Base-by-base conservation (phyloP, 208 protist genomes). In the Crithidia acanthocephali region DNA sequence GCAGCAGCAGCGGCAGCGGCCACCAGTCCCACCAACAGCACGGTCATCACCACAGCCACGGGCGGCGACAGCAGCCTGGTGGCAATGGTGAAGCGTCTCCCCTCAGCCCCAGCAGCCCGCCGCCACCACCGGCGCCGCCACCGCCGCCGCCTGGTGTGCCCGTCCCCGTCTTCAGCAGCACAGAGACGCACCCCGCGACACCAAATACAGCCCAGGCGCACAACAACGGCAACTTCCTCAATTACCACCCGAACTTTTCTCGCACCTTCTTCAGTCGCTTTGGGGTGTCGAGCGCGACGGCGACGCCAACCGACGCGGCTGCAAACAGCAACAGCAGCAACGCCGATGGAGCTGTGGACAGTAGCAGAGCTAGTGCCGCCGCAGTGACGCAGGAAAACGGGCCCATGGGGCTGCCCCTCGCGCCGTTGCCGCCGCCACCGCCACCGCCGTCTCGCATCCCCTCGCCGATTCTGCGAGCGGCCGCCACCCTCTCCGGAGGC, bases 391-490 rank as follows among this genome's bases (percentile, higher is more conserved):
- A 40, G 5, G 35, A 40, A 11, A 40, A 40, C n/a, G n/a, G n/a
- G n/a, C n/a, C n/a, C n/a, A 42, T 10, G 7, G 55, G 6, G 40
- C 33, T 37, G 1, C n/a, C 23, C 18, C 35, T 8, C 13, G 11
- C 28, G 3, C 23, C 53, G 8, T 60, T 40, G 1, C 68, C 68
- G n/a, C 59, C 59, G 1, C 68, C 59, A 16, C 68, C 45, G 16
- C 74, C 58, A 4, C 74, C 58, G 22, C 35, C 52, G 20, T 74
- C 65, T 8, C 61, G 53, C 35, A 75, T 57, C 27, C 62, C 56
- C 30, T 64, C 61, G 8, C 52, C 70, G 10, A 62, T 69, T 22
- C 23, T 50, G 32, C 47, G 55, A 20, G 16, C 53, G 18, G 53
- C 27, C 0, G 61, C 42, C 7, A 45, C n/a, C 32, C 51, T 65